phyloP scores from a whole-genome alignment of 352 stramenopile genomes.

The Phytophthora hybrid region DNA sequence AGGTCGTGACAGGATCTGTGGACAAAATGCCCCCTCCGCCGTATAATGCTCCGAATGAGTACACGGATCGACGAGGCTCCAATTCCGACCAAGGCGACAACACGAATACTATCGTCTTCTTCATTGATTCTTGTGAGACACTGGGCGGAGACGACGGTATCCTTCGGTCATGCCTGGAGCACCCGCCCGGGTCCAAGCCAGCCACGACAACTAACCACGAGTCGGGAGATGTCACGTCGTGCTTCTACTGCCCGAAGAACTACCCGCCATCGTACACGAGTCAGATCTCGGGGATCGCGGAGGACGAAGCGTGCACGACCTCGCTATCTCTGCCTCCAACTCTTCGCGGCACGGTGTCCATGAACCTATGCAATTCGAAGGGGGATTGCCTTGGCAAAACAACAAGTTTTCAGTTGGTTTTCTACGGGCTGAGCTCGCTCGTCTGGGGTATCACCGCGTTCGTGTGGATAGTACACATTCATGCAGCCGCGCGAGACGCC shows the following conservation, averaged over 20 bases:
- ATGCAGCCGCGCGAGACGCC: slow-evolving; percentile 46
- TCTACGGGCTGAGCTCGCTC: slow-evolving; percentile 49
- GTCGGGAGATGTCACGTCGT: slow-evolving; percentile 21
- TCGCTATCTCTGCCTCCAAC: slow-evolving; percentile 33
- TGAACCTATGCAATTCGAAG: slow-evolving; percentile 61
- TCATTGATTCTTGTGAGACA: slow-evolving; percentile 67
- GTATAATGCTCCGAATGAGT: slow-evolving; percentile 3
- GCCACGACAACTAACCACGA: no score
- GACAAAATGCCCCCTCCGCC: background rate
- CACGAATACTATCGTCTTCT: slow-evolving; percentile 45
- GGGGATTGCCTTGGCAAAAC: slow-evolving; percentile 46
- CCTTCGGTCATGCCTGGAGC: slow-evolving; percentile 57
- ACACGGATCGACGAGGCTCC: background rate
- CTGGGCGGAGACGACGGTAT: slow-evolving; percentile 51
- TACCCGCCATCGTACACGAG: slow-evolving; percentile 21
- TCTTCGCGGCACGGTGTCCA: slow-evolving; percentile 50
- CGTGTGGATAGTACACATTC: slow-evolving; percentile 65
- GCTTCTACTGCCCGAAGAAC: slow-evolving; percentile 62
- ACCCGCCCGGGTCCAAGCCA: slow-evolving; percentile 12
- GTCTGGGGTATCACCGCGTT: slow-evolving; percentile 46
- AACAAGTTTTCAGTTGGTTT: slow-evolving; percentile 26
- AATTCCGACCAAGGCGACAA: background rate
- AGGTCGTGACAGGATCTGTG: slow-evolving; percentile 35
- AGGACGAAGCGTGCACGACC: slow-evolving; percentile 34
- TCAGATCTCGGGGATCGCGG: slow-evolving; percentile 23